Percentiles rank a stretch among this genome's conserved stretches.
These are phyloP conservation scores for Cordyceps militaris DNA, from an alignment of 2,329 filamentous ascomycete species.

Conservation along the genomic window DNA sequence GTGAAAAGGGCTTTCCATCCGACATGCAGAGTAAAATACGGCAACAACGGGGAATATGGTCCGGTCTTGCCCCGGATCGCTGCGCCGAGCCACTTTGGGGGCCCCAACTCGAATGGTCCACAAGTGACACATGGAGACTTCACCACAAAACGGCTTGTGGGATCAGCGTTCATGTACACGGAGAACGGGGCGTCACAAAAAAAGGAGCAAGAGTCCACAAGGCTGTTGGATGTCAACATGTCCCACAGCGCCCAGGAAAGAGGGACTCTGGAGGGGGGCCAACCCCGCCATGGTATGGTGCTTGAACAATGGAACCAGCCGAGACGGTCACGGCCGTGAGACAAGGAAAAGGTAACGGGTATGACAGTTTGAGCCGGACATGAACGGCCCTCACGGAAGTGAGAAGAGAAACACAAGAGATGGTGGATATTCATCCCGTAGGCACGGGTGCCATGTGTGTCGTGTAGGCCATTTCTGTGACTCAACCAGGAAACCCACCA, in stretches of 20 bases:
- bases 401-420: too few species aligned
- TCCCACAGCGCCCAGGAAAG: constrained; percentile 4
- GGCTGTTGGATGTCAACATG: constrained; percentile 4
- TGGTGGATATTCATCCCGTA: too few species aligned
- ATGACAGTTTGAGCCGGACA: not conserved
- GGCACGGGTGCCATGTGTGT: too few species aligned
- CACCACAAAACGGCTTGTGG: not conserved
- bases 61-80: too few species aligned
- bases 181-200: constrained; percentile 4
- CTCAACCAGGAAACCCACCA: too few species aligned
- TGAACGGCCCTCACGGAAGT: too few species aligned
- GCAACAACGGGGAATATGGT: too few species aligned
- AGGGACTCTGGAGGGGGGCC: not conserved
- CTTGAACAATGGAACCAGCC: constrained; percentile 4
- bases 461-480: too few species aligned
- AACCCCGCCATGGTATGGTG: constrained; percentile 3
- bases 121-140: not conserved
- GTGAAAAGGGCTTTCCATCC: too few species aligned
- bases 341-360: not conserved
- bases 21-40: too few species aligned
- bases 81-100: too few species aligned
- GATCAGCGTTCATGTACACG: not conserved
- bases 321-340: not conserved
- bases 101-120: too few species aligned
- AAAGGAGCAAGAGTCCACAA: constrained; percentile 6